A percentile compares a stretch with the other conserved stretches of the same genome.
Conservation (phyloP, 176 grass and related monocot species). For the Oryza glaberrima region DNA sequence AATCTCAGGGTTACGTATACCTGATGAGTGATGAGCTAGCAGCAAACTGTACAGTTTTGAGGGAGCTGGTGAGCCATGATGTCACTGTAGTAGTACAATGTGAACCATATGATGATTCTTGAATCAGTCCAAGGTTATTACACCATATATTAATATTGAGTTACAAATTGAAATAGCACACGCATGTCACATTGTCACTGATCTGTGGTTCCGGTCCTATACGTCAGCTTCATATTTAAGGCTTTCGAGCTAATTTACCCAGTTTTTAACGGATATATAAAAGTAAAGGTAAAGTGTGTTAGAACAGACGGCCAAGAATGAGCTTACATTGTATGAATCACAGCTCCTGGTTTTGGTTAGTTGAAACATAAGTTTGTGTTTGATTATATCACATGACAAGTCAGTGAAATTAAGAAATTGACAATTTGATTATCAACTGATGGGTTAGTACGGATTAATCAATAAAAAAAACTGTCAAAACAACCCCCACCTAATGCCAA, state of each 20-base stretch:
- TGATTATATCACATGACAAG: not conserved
- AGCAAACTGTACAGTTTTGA: not conserved
- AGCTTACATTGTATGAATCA: not conserved
- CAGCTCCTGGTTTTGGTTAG: not conserved
- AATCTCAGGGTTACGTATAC: not conserved
- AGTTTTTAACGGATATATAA: too few species aligned
- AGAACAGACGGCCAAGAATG: too few species aligned
- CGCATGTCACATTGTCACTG: not conserved
- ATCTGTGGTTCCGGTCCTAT: not conserved
- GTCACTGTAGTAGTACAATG: not conserved
- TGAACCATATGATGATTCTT: not conserved
- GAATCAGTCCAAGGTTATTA: not conserved
- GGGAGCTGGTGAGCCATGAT: slow-evolving; percentile 8
- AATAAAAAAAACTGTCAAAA: slow-evolving; percentile 22
- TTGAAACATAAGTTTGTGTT: not conserved
- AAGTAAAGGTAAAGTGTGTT: too few species aligned
- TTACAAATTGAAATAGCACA: not conserved
- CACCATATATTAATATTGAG: not conserved
- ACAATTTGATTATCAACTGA: not conserved
- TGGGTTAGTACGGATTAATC: not conserved
- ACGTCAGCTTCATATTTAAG: not conserved
- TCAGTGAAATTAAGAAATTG: not conserved
- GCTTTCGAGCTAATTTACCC: not conserved
- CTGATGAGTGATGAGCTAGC: not conserved
- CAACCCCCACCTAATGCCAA: slow-evolving; percentile 44